phyloP scores from a whole-genome alignment of 164 flowering plant species.

The Malania oleifera region DNA sequence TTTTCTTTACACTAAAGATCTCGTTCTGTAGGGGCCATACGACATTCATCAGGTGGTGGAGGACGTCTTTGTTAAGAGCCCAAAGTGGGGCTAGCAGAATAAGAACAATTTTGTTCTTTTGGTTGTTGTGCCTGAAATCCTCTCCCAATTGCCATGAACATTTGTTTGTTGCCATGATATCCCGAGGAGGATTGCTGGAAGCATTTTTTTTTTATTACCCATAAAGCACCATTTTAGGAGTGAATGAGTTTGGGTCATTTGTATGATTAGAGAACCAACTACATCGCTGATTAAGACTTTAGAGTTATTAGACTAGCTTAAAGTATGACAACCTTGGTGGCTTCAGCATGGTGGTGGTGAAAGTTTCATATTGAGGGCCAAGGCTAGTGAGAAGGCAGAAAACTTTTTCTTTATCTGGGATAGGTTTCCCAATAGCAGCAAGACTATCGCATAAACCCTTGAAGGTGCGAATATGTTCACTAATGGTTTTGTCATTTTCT shows the following conservation, averaged over 20 bases:
- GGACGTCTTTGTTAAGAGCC: not conserved
- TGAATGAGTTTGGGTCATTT: too few species aligned
- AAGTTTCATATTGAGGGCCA: too few species aligned
- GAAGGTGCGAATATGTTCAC: not conserved
- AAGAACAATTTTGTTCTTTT: not conserved
- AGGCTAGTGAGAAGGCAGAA: too few species aligned
- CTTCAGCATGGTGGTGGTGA: too few species aligned
- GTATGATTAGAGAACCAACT: too few species aligned
- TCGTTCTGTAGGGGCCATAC: not conserved
- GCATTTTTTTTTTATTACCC: not conserved
- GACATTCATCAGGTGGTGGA: not conserved
- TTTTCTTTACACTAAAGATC: not conserved
- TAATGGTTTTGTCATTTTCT: too few species aligned
- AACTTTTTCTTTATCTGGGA: not conserved
- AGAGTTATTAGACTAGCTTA: not conserved
- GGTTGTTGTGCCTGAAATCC: constrained; percentile 1
- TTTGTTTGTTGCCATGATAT: not conserved
- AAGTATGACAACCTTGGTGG: not conserved
- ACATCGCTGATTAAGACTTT: too few species aligned
- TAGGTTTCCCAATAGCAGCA: not conserved
- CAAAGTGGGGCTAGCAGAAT: not conserved
- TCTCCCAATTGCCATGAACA: not conserved
- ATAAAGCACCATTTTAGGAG: too few species aligned
- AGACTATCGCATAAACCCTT: not conserved
- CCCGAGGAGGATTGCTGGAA: not conserved